Conservation (phyloP, 371 early-diverging fungal species). For the Lichtheimia hyalospora region DNA sequence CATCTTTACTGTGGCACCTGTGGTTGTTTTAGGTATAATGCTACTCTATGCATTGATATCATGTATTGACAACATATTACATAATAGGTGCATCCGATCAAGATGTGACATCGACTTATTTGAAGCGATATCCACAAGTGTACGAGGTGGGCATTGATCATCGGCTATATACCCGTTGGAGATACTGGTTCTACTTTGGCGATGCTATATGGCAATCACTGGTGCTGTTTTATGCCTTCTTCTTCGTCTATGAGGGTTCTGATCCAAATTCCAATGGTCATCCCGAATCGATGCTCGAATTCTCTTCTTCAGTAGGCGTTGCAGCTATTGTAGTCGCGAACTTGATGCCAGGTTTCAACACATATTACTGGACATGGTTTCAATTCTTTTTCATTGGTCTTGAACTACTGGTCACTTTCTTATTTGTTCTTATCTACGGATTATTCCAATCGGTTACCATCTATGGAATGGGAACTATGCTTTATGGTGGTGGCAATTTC, state of each 20-base stretch:
- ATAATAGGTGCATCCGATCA: constrained; percentile 60
- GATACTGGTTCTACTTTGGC: constrained; percentile 66
- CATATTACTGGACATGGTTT: constrained; percentile 78
- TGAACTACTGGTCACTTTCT: constrained; percentile 47
- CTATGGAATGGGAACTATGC: constrained; percentile 58
- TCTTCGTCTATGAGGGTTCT: constrained; percentile 37
- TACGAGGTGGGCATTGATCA: constrained; percentile 68
- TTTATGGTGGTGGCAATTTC: constrained; percentile 65
- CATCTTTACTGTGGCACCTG: constrained; percentile 76
- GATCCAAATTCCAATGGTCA: constrained; percentile 43
- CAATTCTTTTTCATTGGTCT: constrained; percentile 47
- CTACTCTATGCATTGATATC: not conserved
- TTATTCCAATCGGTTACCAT: constrained; percentile 49
- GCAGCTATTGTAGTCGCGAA: constrained; percentile 71
- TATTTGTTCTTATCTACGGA: constrained; percentile 63
- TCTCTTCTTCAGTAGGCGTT: constrained; percentile 64
- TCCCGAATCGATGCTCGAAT: constrained; percentile 44
- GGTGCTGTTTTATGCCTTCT: constrained; percentile 63
- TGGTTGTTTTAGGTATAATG: constrained; percentile 36
- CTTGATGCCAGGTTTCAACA: constrained; percentile 69
- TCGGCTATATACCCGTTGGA: constrained; percentile 54
- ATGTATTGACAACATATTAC: not conserved
- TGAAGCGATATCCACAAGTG: constrained; percentile 62
- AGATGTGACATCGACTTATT: constrained; percentile 55
- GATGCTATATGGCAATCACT: constrained; percentile 77